These are phyloP conservation scores for Cercophora sp. DNA, from an alignment of 495 filamentous ascomycete species.

Conservation along the genomic window DNA sequence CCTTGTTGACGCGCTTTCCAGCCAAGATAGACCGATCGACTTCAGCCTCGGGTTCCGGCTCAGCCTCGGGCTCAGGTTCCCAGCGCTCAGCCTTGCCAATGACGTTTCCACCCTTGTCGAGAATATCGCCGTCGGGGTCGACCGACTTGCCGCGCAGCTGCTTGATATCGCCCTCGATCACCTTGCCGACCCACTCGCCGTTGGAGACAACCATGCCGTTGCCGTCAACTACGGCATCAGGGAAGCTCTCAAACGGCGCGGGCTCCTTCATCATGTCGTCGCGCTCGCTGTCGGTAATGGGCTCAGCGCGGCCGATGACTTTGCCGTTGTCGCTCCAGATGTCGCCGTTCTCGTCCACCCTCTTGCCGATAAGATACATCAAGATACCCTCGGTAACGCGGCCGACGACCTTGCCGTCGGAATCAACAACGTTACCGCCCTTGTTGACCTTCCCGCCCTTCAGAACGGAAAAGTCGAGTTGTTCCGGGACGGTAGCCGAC, in stretches of 20 bases:
- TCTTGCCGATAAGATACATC: conserved; percentile 64
- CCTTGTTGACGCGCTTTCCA: conserved; percentile 82
- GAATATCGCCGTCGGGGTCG: conserved; percentile 79
- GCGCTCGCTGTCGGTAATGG: conserved; percentile 67
- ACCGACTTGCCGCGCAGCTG: conserved; percentile 70
- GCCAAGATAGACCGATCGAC: conserved; percentile 66
- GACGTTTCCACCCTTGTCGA: conserved; percentile 74
- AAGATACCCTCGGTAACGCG: conserved; percentile 64
- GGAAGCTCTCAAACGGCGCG: conserved; percentile 71
- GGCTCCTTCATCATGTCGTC: conserved; percentile 58
- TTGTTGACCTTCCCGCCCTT: conserved; percentile 73
- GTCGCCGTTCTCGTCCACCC: conserved; percentile 65
- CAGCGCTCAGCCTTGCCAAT: conserved; percentile 77
- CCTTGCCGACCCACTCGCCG: conserved; percentile 64
- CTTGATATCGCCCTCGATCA: conserved; percentile 74
- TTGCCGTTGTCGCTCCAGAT: conserved; percentile 73
- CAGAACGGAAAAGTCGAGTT: conserved; percentile 59
- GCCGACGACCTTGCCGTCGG: conserved; percentile 66
- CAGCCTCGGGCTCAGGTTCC: conserved; percentile 60
- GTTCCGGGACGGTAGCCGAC: conserved; percentile 18
- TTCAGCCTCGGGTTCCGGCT: conserved; percentile 45
- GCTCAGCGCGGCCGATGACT: conserved; percentile 68
- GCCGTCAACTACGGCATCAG: conserved; percentile 62
- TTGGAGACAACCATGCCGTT: conserved; percentile 69
- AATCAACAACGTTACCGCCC: conserved; percentile 68